Evolutionary conservation across 1,139 yeast species (phyloP), one percentile per base, ranked within the genome.

Genomic region (Magnusiomyces ingens): DNA sequence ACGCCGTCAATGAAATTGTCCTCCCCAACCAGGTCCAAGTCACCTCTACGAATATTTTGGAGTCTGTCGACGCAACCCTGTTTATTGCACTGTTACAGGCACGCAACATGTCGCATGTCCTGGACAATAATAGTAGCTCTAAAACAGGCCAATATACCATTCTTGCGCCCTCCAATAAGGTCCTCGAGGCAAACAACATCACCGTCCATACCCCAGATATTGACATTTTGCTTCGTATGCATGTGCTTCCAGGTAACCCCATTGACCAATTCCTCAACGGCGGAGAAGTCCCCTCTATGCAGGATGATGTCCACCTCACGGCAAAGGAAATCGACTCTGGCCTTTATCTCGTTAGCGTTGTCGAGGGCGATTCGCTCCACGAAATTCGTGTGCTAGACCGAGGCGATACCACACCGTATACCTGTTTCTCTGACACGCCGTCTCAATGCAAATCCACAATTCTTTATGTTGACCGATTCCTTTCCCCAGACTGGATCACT

Each of bases 401-500:
- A 61, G 97, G 96, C 1, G 82, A 91, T 61, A 76, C 90, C 0
- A 73, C 80, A 10, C 32, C 32, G 8, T 26, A 26, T 26, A 8
- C 32, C 8, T 26, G 32, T 8, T 26, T 8, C 4, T 26, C 32
- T 26, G 32, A 26, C 32, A 65, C 29, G 18, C 32, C 37, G 2
- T 37, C 36, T 18, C 48, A 48, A 11, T 10, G 21, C 10, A 15
- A 18, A 11, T 53, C 70, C 2, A 88, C 96, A 56, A 81, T 90
- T 1, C 79, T 88, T 55, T 69, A 85, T 18, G 73, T 89, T 36
- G 96, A 90, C 61, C 74, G 82, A 52, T 91, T 93, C 3, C 71
- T 83, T 15, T 72, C 79, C 11, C 78, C 84, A 4, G 66, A 67
- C 1, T 89, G 97, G 96, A 67, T 87, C 15, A 48, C 55, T 26